These are phyloP conservation scores for Thalassiosira profunda DNA, from an alignment of 108 stramenopile genomes.

Conservation along the genomic window DNA sequence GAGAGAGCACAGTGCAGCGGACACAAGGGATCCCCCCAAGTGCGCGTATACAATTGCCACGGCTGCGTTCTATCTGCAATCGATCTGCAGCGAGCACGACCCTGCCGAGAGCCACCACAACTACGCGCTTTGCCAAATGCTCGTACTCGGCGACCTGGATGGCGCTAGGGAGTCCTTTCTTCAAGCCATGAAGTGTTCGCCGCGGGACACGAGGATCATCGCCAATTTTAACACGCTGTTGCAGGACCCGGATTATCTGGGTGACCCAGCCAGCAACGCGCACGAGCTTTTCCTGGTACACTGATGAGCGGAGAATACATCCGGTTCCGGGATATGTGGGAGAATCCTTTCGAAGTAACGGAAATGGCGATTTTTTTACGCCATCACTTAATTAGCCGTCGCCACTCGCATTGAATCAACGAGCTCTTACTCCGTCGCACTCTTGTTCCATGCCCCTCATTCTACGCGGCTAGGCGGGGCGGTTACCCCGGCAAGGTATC, in stretches of 20 bases:
- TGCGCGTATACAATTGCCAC: slow-evolving; percentile 37
- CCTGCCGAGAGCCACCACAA: slow-evolving; percentile 45
- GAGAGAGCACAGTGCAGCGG: not conserved
- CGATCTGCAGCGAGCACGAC: slow-evolving; percentile 18
- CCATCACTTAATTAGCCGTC: no score
- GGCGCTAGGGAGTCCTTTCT: slow-evolving; percentile 37
- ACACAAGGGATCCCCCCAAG: not conserved
- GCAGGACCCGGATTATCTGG: slow-evolving; percentile 33
- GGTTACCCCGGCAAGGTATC: no score
- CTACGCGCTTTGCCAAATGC: slow-evolving; percentile 54
- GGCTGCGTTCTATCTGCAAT: slow-evolving; percentile 43
- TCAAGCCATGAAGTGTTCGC: slow-evolving; percentile 28
- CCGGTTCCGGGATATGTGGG: slow-evolving; percentile 87
- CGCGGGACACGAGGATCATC: slow-evolving; percentile 43
- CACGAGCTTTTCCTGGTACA: no score
- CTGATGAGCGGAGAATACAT: slow-evolving; percentile 86
- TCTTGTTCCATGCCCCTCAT: no score
- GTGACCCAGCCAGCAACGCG: not conserved
- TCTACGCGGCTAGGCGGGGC: no score
- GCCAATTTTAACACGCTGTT: slow-evolving; percentile 52
- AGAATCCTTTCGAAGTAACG: no score
- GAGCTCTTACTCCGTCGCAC: no score
- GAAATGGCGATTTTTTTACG: no score
- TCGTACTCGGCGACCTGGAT: slow-evolving; percentile 36
- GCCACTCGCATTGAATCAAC: no score